Evolutionary conservation across 192 early-diverging fungal genomes (phyloP).

Genomic region (Spinellus fusiger): DNA sequence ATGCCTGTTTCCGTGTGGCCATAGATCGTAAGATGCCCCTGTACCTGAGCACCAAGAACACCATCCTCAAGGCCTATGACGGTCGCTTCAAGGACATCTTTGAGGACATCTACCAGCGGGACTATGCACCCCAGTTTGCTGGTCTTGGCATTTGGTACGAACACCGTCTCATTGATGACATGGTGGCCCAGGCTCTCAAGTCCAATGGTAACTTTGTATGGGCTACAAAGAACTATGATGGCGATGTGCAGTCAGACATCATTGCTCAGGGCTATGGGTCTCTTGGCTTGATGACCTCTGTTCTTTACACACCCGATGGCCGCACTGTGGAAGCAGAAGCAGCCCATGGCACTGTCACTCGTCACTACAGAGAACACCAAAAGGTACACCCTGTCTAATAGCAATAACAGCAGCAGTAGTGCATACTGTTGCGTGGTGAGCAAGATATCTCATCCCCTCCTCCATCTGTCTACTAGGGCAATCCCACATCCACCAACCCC

Average conservation of each 20-base stretch:
- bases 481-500: conserved; percentile 93
- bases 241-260: conserved; percentile 94
- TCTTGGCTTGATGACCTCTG: conserved; percentile 95
- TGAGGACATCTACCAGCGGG: conserved; percentile 74
- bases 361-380: conserved; percentile 94
- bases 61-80: conserved; percentile 95
- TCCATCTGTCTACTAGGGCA: conserved; percentile 40
- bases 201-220: conserved; percentile 90
- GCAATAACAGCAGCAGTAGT: not conserved
- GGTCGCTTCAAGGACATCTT: conserved; percentile 99
- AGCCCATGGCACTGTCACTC: conserved; percentile 95
- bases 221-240: conserved; percentile 94
- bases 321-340: conserved; percentile 92
- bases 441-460: too few species aligned
- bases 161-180: conserved; percentile 97
- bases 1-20: conserved; percentile 91
- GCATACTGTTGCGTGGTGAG: not conserved
- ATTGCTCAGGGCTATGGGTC: conserved; percentile 96
- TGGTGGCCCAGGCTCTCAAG: conserved; percentile 97
- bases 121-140: conserved; percentile 82
- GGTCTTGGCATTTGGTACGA: conserved; percentile 92
- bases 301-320: conserved; percentile 88
- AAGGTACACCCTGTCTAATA: conserved; percentile 35
- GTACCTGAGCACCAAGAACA: conserved; percentile 96
- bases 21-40: conserved; percentile 85